These are phyloP conservation scores for Xerocomellus chrysenteron DNA, from an alignment of 768 basidiomycete genomes.

Conservation along the genomic window DNA sequence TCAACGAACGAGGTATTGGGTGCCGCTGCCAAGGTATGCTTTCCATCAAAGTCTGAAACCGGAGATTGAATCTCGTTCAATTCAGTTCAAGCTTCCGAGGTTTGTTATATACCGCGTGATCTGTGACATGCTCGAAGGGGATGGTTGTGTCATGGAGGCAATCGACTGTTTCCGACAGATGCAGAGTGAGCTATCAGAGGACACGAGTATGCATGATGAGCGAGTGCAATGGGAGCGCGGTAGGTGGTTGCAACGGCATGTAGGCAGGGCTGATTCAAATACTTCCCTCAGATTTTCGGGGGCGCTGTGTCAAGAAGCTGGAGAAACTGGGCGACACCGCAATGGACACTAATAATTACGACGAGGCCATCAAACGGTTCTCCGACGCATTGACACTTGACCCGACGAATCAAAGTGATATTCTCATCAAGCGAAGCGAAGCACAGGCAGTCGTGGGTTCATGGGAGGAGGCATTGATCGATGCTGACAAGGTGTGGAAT, in stretches of 20 bases:
- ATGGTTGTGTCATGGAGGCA: not conserved
- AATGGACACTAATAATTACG: not conserved
- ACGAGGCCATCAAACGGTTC: not conserved
- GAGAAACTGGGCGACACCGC: not conserved
- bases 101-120: not conserved
- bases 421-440: slow-evolving; percentile 5
- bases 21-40: not conserved
- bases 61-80: not conserved
- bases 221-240: not conserved
- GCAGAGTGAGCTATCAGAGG: not conserved
- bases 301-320: not conserved
- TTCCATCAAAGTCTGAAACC: too few species aligned
- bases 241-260: not conserved
- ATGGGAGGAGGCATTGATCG: slow-evolving; percentile 1
- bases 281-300: not conserved
- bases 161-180: not conserved
- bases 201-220: not conserved
- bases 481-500: slow-evolving; percentile 6
- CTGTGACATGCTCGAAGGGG: not conserved
- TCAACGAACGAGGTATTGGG: not conserved
- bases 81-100: slow-evolving; percentile 1
- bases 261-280: not conserved
- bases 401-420: not conserved
- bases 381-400: not conserved
- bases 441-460: not conserved